Percentiles rank a stretch among this genome's conserved stretches.
Conservation (phyloP, 768 basidiomycete species). For the Boletus rubroflammeus region DNA sequence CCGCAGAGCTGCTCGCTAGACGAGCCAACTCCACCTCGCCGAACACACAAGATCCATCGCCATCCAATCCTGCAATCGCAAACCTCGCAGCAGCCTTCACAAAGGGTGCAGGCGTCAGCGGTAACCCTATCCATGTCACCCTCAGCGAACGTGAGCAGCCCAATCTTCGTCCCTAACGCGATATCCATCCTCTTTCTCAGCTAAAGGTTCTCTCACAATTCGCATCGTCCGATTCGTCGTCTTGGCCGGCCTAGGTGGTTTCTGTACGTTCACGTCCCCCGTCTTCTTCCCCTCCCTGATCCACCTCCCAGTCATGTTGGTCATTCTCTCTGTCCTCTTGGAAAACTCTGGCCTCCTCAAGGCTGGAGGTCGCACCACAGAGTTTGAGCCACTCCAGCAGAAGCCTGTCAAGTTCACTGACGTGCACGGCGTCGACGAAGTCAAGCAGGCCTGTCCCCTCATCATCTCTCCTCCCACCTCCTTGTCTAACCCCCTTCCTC, state of each 20-base stretch:
- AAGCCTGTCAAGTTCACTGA: slow-evolving; percentile 89
- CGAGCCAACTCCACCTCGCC: slow-evolving; percentile 15
- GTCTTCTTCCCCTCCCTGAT: slow-evolving; percentile 3
- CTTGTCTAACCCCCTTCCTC: slow-evolving; percentile 9
- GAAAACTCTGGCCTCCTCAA: slow-evolving; percentile 94
- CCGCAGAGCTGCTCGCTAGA: slow-evolving; percentile 37
- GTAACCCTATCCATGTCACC: slow-evolving; percentile 74
- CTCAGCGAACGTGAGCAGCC: slow-evolving; percentile 70
- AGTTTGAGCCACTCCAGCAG: slow-evolving; percentile 80
- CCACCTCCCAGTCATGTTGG: slow-evolving; percentile 60
- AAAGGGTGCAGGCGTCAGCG: slow-evolving; percentile 41
- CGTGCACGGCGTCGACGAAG: slow-evolving; percentile 97
- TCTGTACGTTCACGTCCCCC: slow-evolving; percentile 48
- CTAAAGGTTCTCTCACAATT: slow-evolving; percentile 64
- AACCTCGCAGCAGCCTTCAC: slow-evolving; percentile 42
- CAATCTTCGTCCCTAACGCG: background rate
- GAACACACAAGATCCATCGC: slow-evolving; percentile 6
- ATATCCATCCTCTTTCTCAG: slow-evolving; percentile 34
- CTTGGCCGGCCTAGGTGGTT: slow-evolving; percentile 51
- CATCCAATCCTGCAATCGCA: slow-evolving; percentile 35
- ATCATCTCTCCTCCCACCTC: background rate
- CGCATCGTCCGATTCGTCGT: slow-evolving; percentile 62
- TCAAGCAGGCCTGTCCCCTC: slow-evolving; percentile 71
- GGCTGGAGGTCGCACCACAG: slow-evolving; percentile 72
- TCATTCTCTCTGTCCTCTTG: slow-evolving; percentile 82